Evolutionary conservation across 768 basidiomycete genomes (phyloP).

Genomic region (Crepidotus variabilis): DNA sequence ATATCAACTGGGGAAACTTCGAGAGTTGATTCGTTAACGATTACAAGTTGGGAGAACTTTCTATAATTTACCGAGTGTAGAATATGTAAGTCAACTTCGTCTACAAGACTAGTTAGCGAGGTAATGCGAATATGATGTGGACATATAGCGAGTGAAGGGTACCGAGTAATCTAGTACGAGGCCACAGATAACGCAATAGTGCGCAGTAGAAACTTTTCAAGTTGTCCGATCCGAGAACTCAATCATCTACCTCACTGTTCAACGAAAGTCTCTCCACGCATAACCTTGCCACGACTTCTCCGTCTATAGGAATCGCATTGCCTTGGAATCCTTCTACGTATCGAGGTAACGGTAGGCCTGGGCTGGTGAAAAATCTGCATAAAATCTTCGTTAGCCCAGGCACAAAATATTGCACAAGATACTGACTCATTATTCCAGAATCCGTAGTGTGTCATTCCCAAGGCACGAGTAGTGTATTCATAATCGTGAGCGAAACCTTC

Average conservation of each 20-base stretch:
- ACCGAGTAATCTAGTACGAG: not conserved
- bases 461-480: constrained; percentile 72
- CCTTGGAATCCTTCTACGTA: constrained; percentile 91
- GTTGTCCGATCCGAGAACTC: constrained; percentile 1
- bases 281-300: constrained; percentile 58
- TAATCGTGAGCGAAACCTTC: constrained; percentile 86
- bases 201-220: not conserved
- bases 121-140: not conserved
- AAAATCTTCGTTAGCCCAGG: constrained; percentile 1
- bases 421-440: constrained; percentile 75
- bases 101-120: too few species aligned
- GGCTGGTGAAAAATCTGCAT: constrained; percentile 69
- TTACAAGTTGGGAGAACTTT: not conserved
- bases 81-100: not conserved
- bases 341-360: constrained; percentile 58
- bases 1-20: too few species aligned
- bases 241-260: constrained; percentile 60
- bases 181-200: not conserved
- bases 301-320: constrained; percentile 82
- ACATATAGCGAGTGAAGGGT: not conserved
- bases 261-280: constrained; percentile 56
- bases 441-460: constrained; percentile 82
- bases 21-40: too few species aligned
- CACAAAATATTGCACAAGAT: not conserved
- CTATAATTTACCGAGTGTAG: not conserved